Conservation (phyloP, 2,329 filamentous ascomycete species). For the Hypoxylon sp. region DNA sequence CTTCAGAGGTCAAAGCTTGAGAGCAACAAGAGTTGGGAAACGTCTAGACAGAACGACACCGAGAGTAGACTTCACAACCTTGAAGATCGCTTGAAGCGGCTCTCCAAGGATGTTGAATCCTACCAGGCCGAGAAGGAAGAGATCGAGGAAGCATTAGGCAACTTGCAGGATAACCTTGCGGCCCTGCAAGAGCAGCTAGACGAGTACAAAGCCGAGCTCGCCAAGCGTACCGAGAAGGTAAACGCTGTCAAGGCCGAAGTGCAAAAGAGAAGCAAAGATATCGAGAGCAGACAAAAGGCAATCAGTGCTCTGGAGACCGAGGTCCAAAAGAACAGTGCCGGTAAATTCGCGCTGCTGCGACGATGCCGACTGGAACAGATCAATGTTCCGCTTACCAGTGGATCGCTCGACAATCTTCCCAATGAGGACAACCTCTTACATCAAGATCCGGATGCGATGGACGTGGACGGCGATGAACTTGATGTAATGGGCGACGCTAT, state of each 20-base stretch:
- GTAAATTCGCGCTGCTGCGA: conserved; percentile 85
- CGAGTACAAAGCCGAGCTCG: conserved; percentile 73
- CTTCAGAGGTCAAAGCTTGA: conserved; percentile 83
- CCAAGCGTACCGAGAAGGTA: conserved; percentile 78
- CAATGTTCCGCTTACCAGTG: conserved; percentile 79
- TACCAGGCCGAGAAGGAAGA: conserved; percentile 78
- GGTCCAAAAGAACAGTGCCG: conserved; percentile 85
- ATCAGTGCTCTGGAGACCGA: conserved; percentile 85
- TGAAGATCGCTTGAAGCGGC: conserved; percentile 72
- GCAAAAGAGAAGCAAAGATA: conserved; percentile 84
- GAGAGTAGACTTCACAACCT: conserved; percentile 76
- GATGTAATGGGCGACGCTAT: conserved; percentile 73
- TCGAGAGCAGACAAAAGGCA: conserved; percentile 78
- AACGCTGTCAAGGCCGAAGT: conserved; percentile 83
- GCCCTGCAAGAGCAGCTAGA: conserved; percentile 78
- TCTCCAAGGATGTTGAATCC: conserved; percentile 75
- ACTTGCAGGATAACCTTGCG: conserved; percentile 80
- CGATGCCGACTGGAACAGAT: conserved; percentile 96
- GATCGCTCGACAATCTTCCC: conserved; percentile 86
- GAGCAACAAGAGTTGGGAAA: conserved; percentile 69
- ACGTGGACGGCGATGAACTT: conserved; percentile 78
- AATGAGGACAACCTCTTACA: conserved; percentile 85
- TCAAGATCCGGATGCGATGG: conserved; percentile 89
- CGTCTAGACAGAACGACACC: conserved; percentile 65
- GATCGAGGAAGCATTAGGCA: conserved; percentile 78